A percentile compares a stretch with the other conserved stretches of the same genome.
Evolutionary conservation across 164 flowering plant species (phyloP).

Genomic region (Vitis riparia): DNA sequence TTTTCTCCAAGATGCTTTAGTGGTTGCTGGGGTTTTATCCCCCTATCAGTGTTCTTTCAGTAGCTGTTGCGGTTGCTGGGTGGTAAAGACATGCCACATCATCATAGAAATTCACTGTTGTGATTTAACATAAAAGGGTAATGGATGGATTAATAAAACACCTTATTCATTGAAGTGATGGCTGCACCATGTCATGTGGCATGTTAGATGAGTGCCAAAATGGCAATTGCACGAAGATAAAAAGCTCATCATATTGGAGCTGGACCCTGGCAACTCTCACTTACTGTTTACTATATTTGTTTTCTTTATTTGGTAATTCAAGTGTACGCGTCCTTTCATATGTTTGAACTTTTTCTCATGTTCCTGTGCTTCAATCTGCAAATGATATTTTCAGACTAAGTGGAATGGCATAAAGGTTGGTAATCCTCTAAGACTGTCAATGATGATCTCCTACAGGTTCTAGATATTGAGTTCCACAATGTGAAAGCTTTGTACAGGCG

Average conservation of each 20-base stretch:
- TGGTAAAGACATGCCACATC: not conserved
- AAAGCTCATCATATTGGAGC: no score
- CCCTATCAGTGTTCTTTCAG: not conserved
- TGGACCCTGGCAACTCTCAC: no score
- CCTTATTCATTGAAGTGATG: not conserved
- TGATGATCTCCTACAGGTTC: conserved; percentile 36
- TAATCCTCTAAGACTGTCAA: not conserved
- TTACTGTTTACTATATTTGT: no score
- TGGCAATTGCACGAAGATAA: no score
- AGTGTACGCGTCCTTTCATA: no score
- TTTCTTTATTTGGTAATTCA: no score
- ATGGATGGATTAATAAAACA: not conserved
- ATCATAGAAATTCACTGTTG: not conserved
- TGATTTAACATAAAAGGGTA: not conserved
- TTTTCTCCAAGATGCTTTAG: not conserved
- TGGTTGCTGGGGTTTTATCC: not conserved
- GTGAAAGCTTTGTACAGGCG: conserved; percentile 73
- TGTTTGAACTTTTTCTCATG: no score
- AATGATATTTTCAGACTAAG: no score
- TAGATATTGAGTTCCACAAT: conserved; percentile 57
- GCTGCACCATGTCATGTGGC: no score
- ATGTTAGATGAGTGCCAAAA: no score
- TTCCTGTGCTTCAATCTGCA: no score
- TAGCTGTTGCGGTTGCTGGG: not conserved
- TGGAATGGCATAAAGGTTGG: not conserved